Conservation (phyloP, 805 yeast genomes). For the Wickerhamomyces sydowiorum region DNA sequence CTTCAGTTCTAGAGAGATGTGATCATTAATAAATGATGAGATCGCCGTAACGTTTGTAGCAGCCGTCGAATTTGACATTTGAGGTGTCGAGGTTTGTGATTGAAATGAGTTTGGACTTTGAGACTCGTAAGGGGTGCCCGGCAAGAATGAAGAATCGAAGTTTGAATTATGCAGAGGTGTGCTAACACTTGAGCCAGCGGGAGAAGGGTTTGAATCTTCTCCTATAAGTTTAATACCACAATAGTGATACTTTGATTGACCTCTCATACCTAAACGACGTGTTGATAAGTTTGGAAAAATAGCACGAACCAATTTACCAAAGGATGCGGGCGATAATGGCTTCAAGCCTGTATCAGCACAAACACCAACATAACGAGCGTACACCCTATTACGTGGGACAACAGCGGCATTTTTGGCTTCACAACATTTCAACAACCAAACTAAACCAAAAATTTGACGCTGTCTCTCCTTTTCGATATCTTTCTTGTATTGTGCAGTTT, state of each 20-base stretch:
- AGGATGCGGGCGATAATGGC: conserved; percentile 69
- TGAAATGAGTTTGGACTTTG: conserved; percentile 20
- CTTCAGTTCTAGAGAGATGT: conserved; percentile 10
- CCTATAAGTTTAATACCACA: conserved; percentile 59
- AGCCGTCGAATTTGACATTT: conserved; percentile 1
- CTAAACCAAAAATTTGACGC: conserved; percentile 75
- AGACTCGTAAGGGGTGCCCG: conserved; percentile 25
- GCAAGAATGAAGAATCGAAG: conserved; percentile 20
- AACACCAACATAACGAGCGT: conserved; percentile 55
- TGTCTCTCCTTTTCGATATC: conserved; percentile 46
- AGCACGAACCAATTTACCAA: conserved; percentile 65
- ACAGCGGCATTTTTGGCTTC: conserved; percentile 42
- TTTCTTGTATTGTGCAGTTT: conserved; percentile 21
- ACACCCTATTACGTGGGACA: conserved; percentile 62
- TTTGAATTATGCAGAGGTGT: conserved; percentile 20
- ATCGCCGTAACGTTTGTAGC: conserved; percentile 8
- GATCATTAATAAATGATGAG: conserved; percentile 12
- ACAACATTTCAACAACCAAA: conserved; percentile 70
- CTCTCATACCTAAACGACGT: conserved; percentile 71
- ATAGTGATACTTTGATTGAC: conserved; percentile 76
- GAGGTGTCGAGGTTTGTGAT: conserved; percentile 22
- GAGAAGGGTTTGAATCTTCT: conserved; percentile 22
- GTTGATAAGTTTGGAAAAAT: conserved; percentile 62
- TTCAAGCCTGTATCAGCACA: conserved; percentile 50
- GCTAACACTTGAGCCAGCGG: conserved; percentile 14